Percentiles rank a stretch among this genome's conserved stretches.
Evolutionary conservation across 2,329 filamentous ascomycete genomes (phyloP).

Genomic region (Plenodomus lindquistii): DNA sequence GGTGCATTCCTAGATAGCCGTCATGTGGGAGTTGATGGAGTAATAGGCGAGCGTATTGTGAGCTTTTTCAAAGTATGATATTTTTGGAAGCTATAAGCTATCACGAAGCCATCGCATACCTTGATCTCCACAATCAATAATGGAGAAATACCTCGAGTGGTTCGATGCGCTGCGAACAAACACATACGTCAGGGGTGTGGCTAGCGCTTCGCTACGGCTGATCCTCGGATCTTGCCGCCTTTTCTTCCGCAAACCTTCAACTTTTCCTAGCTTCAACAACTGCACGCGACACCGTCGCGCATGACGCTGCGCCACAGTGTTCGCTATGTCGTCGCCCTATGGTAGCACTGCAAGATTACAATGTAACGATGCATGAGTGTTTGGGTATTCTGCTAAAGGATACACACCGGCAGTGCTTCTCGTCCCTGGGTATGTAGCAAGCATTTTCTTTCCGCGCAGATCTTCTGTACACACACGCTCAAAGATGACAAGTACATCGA

Average conservation of each 20-base stretch:
- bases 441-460: constrained; percentile 2
- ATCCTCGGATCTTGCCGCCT: constrained; percentile 2
- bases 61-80: too few relatives aligned
- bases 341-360: not conserved
- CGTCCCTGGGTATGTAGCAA: constrained; percentile 12
- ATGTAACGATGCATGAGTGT: not conserved
- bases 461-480: constrained; percentile 16
- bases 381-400: not conserved
- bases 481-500: constrained; percentile 43
- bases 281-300: not conserved
- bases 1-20: too few relatives aligned
- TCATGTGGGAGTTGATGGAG: too few relatives aligned
- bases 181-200: not conserved
- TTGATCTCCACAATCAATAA: not conserved
- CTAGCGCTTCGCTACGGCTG: constrained; percentile 11
- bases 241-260: constrained; percentile 4
- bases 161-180: not conserved
- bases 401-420: not conserved
- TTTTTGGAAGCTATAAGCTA: too few relatives aligned
- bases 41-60: too few relatives aligned
- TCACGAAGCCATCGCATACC: too few relatives aligned
- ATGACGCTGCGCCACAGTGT: not conserved
- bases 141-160: not conserved
- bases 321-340: not conserved
- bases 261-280: constrained; percentile 9